Evolutionary conservation across 345 rosid species (phyloP).

Genomic region (Cardamine occulta): DNA sequence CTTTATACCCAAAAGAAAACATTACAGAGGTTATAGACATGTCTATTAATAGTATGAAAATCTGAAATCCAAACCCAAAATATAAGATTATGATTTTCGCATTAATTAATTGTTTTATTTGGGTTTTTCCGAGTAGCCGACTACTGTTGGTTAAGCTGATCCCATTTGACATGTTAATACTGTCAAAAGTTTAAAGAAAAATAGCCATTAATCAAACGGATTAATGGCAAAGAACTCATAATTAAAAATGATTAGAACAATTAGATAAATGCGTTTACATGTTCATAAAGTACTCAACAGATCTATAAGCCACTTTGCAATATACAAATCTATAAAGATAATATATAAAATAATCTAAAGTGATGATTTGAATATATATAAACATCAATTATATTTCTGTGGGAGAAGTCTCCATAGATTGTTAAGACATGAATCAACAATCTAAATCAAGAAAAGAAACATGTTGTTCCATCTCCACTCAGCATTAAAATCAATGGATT

Average conservation of each 20-base stretch:
- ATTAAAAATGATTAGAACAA: neutral
- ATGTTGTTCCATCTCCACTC: neutral
- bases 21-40: neutral
- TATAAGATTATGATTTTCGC: neutral
- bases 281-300: conserved; percentile 12
- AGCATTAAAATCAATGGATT: neutral
- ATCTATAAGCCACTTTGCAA: conserved; percentile 1
- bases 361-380: neutral
- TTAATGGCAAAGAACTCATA: neutral
- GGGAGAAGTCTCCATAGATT: neutral
- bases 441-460: neutral
- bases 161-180: neutral
- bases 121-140: neutral
- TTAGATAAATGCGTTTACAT: neutral
- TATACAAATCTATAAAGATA: conserved; percentile 18
- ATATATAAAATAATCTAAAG: neutral
- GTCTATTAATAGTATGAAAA: neutral
- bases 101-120: neutral
- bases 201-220: neutral
- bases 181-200: neutral
- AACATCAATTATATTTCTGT: too few species aligned
- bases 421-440: neutral
- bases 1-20: neutral
- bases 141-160: neutral
- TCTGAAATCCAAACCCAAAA: neutral